Evolutionary conservation across 2,329 filamentous ascomycete genomes (phyloP).

Genomic region (Claviceps pusilla): DNA sequence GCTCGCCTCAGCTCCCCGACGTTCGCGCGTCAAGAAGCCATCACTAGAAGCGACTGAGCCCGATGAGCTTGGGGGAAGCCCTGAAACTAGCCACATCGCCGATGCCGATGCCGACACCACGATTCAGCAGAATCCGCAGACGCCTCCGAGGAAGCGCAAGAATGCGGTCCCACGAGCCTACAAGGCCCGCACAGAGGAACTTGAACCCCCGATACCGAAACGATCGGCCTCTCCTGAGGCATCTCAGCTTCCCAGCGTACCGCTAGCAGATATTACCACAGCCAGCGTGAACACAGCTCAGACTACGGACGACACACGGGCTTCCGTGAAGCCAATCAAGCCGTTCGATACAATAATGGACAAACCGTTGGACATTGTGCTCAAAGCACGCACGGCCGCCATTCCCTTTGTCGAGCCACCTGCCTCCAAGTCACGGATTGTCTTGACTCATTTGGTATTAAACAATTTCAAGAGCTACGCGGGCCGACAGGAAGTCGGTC

Average conservation of each 20-base stretch:
- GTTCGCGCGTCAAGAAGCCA: conserved; percentile 27
- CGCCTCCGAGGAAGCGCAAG: conserved; percentile 49
- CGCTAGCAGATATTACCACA: conserved; percentile 60
- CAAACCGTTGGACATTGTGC: conserved; percentile 82
- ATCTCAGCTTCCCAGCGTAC: conserved; percentile 34
- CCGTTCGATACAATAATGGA: conserved; percentile 66
- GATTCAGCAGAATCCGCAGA: conserved; percentile 18
- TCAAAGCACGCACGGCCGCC: conserved; percentile 64
- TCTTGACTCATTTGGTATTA: conserved; percentile 81
- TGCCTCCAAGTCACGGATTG: conserved; percentile 69
- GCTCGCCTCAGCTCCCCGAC: conserved; percentile 27
- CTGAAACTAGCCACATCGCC: conserved; percentile 19
- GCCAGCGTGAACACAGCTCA: conserved; percentile 39
- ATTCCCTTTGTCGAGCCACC: conserved; percentile 57
- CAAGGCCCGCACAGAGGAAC: conserved; percentile 25
- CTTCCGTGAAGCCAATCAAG: conserved; percentile 53
- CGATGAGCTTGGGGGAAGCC: conserved; percentile 1
- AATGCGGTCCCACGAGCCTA: conserved; percentile 32
- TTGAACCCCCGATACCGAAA: conserved; percentile 29
- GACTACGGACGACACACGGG: conserved; percentile 15
- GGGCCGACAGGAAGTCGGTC: conserved; percentile 83
- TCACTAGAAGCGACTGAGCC: conserved; percentile 11
- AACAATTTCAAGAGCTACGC: conserved; percentile 99
- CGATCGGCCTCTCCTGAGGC: conserved; percentile 42
- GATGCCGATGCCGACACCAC: conserved; percentile 22